Conservation (phyloP, 2,329 filamentous ascomycete species). For the Colletotrichum liriopes region DNA sequence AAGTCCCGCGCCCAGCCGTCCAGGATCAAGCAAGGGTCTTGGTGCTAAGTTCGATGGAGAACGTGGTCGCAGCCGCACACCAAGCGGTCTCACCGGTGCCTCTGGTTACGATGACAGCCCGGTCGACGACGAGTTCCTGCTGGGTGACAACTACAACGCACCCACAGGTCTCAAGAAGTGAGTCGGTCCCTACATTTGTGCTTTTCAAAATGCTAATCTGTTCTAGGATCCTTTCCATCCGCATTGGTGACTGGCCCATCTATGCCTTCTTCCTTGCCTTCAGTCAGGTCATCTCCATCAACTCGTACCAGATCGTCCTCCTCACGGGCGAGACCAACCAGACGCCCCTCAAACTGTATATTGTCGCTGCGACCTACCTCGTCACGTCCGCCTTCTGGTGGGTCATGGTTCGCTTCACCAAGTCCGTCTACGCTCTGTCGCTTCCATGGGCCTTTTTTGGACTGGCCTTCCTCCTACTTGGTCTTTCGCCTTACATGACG, state of each 20-base stretch:
- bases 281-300: constrained; percentile 75
- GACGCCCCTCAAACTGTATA: constrained; percentile 72
- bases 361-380: constrained; percentile 73
- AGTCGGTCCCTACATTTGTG: constrained; percentile 52
- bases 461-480: constrained; percentile 74
- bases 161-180: constrained; percentile 70
- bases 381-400: constrained; percentile 74
- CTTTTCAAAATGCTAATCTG: background rate
- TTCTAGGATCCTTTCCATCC: constrained; percentile 60
- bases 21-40: constrained; percentile 43
- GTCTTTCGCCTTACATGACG: constrained; percentile 69
- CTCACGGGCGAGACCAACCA: constrained; percentile 75
- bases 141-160: constrained; percentile 70
- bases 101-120: constrained; percentile 38
- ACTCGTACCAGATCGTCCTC: constrained; percentile 79
- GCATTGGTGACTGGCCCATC: constrained; percentile 75
- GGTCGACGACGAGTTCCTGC: constrained; percentile 63
- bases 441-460: constrained; percentile 76
- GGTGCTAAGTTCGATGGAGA: constrained; percentile 44
- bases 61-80: constrained; percentile 46
- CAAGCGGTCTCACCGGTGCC: constrained; percentile 50
- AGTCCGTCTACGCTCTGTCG: constrained; percentile 71
- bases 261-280: constrained; percentile 75
- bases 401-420: constrained; percentile 71
- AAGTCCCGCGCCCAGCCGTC: constrained; percentile 47